Conservation (phyloP, 2,329 filamentous ascomycete genomes). For the Aspergillus fumigatus region DNA sequence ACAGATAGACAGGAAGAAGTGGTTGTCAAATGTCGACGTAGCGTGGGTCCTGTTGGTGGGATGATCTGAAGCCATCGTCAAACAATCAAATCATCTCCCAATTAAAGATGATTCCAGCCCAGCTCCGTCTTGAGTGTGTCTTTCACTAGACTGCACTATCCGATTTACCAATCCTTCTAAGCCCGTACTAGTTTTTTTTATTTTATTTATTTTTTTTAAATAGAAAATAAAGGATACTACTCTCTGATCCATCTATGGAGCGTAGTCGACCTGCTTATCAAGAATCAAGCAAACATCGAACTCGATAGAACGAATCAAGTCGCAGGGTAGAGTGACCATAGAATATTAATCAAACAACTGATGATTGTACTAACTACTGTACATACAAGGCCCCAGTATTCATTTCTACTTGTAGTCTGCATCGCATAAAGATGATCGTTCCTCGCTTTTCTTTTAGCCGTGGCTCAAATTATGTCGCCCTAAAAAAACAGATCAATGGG, state of each 20-base stretch:
- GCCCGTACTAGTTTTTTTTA: neutral
- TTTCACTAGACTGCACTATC: neutral
- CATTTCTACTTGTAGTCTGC: neutral
- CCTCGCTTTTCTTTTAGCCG: neutral
- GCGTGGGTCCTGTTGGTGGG: neutral
- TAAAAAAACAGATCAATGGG: neutral
- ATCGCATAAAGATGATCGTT: neutral
- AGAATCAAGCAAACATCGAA: neutral
- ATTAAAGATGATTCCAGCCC: neutral
- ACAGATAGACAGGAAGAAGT: neutral
- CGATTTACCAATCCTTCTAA: neutral
- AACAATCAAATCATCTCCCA: neutral
- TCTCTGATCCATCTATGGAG: neutral
- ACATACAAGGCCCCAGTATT: neutral
- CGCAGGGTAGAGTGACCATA: neutral
- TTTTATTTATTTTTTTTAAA: too few relatives aligned
- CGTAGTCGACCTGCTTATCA: neutral
- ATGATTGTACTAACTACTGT: neutral
- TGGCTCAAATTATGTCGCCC: neutral
- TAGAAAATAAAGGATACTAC: neutral
- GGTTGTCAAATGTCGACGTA: neutral
- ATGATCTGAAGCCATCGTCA: neutral
- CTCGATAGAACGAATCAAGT: neutral
- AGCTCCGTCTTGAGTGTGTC: neutral
- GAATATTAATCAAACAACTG: neutral